These are phyloP conservation scores for Paraleonurus japonicus DNA, from an alignment of 257 asterid genomes.

Conservation along the genomic window DNA sequence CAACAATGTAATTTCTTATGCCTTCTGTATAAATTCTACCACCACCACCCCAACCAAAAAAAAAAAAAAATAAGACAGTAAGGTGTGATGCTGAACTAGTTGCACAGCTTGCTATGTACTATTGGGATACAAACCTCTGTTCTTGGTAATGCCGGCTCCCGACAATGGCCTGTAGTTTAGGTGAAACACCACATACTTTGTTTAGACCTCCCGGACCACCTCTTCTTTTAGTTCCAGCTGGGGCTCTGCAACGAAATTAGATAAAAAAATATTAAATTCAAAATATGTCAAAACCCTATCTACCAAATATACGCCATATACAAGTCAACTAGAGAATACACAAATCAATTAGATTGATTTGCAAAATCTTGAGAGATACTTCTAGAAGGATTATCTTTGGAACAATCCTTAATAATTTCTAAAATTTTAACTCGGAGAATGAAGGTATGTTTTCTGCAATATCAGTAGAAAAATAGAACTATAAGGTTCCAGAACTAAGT, in stretches of 20 bases:
- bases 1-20: constrained; percentile 12
- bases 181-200: constrained; percentile 87
- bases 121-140: constrained; percentile 60
- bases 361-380: no score
- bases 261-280: background rate
- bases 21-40: background rate
- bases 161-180: constrained; percentile 76
- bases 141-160: constrained; percentile 84
- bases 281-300: background rate
- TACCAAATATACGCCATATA: no score
- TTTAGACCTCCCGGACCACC: constrained; percentile 90
- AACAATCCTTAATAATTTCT: no score
- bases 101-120: background rate
- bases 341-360: no score
- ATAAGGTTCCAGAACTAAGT: background rate
- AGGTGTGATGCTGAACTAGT: background rate
- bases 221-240: constrained; percentile 69
- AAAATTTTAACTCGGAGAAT: background rate
- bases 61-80: no score
- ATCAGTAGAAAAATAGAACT: background rate
- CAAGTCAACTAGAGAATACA: no score
- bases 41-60: background rate
- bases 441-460: background rate
- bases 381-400: no score
- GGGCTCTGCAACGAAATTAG: constrained; percentile 40